phyloP scores from a whole-genome alignment of 345 rosid genomes.

The Garcia nutans region DNA sequence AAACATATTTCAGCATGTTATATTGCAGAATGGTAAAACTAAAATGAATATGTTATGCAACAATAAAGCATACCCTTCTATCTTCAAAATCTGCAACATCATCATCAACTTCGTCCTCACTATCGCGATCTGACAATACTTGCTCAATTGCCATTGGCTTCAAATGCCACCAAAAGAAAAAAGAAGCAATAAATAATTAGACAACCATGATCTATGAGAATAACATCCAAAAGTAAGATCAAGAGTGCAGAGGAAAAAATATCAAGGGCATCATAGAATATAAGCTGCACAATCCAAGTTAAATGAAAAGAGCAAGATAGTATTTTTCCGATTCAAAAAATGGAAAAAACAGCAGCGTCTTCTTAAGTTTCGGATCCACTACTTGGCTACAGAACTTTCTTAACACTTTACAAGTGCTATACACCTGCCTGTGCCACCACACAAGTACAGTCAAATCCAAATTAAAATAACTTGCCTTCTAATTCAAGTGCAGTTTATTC shows the following conservation, averaged over 20 bases:
- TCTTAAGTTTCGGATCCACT: neutral
- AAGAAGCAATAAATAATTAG: neutral
- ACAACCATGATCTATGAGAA: neutral
- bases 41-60: neutral
- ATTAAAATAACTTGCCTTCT: neutral
- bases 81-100: slow-evolving; percentile 99
- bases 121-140: slow-evolving; percentile 89
- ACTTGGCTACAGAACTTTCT: neutral
- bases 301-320: neutral
- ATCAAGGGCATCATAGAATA: neutral
- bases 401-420: neutral
- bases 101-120: slow-evolving; percentile 99
- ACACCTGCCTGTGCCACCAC: neutral
- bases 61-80: slow-evolving; percentile 65
- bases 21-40: neutral
- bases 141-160: slow-evolving; percentile 96
- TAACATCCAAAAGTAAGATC: no score
- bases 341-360: no score
- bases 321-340: neutral
- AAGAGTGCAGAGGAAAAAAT: no score
- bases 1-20: neutral
- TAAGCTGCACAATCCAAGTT: neutral
- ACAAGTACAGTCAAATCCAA: neutral
- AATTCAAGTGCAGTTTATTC: neutral
- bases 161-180: slow-evolving; percentile 9